A percentile compares a stretch with the other conserved stretches of the same genome.
Evolutionary conservation across 176 grass and related monocot species (phyloP).

Genomic region (Tillandsia leiboldiana): DNA sequence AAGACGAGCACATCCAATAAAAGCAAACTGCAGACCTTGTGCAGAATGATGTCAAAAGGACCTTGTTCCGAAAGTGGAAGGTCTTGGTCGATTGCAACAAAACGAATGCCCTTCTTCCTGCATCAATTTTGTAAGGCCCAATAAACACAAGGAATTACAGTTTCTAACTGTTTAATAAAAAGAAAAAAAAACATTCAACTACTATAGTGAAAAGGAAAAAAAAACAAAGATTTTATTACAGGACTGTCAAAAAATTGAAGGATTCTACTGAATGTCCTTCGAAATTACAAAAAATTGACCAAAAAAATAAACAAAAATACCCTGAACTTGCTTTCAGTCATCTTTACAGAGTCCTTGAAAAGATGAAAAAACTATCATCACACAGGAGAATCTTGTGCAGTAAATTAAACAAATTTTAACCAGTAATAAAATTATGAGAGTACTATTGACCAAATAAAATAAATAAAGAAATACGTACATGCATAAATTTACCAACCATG

Average conservation of each 20-base stretch:
- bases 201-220: neutral
- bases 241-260: too few relatives aligned
- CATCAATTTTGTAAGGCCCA: constrained; percentile 2
- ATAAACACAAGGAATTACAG: neutral
- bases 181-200: neutral
- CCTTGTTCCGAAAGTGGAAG: constrained; percentile 69
- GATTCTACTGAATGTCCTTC: too few relatives aligned
- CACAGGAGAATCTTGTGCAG: too few relatives aligned
- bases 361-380: too few relatives aligned
- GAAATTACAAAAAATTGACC: too few relatives aligned
- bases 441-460: too few relatives aligned
- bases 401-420: too few relatives aligned
- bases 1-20: neutral
- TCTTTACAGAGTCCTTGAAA: too few relatives aligned
- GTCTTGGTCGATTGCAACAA: constrained; percentile 60
- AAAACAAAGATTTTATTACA: neutral
- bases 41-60: constrained; percentile 89
- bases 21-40: constrained; percentile 46
- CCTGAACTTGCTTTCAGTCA: too few relatives aligned
- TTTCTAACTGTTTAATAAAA: neutral
- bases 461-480: too few relatives aligned
- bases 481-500: neutral
- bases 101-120: constrained; percentile 90
- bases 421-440: too few relatives aligned
- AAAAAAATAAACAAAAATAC: too few relatives aligned